phyloP scores from a whole-genome alignment of 495 filamentous ascomycete genomes.

The Oleoguttula mirabilis region DNA sequence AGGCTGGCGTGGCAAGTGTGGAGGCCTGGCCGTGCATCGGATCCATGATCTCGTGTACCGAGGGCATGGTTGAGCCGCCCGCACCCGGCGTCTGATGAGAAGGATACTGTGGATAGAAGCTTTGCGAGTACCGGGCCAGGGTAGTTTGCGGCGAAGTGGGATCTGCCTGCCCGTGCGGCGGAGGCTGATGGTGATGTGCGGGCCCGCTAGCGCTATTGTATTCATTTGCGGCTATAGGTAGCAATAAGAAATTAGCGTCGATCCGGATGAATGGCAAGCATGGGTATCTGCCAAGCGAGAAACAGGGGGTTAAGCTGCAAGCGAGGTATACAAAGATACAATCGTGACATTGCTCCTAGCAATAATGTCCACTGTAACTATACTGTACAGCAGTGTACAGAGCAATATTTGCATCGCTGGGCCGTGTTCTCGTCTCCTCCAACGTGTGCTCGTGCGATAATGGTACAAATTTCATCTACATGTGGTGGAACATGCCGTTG shows the following conservation, averaged over 20 bases:
- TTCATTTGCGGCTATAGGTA: slow-evolving; percentile 39
- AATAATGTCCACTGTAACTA: background rate
- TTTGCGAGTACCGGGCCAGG: slow-evolving; percentile 62
- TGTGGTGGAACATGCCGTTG: slow-evolving; percentile 67
- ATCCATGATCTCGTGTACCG: slow-evolving; percentile 56
- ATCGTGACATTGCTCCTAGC: too few species aligned
- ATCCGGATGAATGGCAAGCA: slow-evolving; percentile 6
- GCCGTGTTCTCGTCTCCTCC: slow-evolving; percentile 19
- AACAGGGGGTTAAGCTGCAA: slow-evolving; percentile 15
- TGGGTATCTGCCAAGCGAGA: slow-evolving; percentile 17
- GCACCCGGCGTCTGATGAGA: slow-evolving; percentile 44
- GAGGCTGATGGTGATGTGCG: slow-evolving; percentile 50
- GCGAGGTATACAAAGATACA: slow-evolving; percentile 2
- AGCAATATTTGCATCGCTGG: slow-evolving; percentile 1
- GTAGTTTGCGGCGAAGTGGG: slow-evolving; percentile 19
- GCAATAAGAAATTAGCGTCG: slow-evolving; percentile 25
- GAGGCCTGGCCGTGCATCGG: slow-evolving; percentile 38
- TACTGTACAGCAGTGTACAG: slow-evolving; percentile 2
- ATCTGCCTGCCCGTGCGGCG: slow-evolving; percentile 27
- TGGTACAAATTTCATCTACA: slow-evolving; percentile 24
- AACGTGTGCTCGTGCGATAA: background rate
- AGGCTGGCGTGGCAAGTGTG: slow-evolving; percentile 27
- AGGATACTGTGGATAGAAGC: slow-evolving; percentile 64
- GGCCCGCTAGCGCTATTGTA: slow-evolving; percentile 43
- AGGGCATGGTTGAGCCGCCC: slow-evolving; percentile 53